phyloP scores from a whole-genome alignment of 257 asterid species.

The Fraxinus anomala region DNA sequence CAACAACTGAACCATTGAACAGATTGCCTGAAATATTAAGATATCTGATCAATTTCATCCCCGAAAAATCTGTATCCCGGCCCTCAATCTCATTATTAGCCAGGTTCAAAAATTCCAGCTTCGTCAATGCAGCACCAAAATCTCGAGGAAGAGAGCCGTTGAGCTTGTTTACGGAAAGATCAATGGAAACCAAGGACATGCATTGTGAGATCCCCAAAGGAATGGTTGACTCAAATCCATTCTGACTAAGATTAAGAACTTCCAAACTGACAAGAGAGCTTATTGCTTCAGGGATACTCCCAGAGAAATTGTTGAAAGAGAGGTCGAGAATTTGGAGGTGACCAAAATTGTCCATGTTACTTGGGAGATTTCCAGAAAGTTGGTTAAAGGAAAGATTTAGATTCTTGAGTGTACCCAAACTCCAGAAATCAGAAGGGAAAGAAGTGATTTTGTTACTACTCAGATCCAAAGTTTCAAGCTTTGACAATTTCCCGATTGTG shows the following conservation, averaged over 20 bases:
- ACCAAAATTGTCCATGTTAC: constrained; percentile 82
- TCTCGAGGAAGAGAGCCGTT: constrained; percentile 59
- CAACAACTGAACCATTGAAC: constrained; percentile 72
- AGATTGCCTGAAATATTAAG: constrained; percentile 76
- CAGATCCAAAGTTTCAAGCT: constrained; percentile 74
- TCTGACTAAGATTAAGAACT: constrained; percentile 59
- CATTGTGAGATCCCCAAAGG: constrained; percentile 68
- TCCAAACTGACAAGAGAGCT: constrained; percentile 61
- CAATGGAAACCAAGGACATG: constrained; percentile 55
- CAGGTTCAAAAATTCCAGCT: constrained; percentile 58
- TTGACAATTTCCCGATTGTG: constrained; percentile 77
- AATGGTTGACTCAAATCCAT: constrained; percentile 53
- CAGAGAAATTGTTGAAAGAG: constrained; percentile 75
- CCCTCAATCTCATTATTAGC: constrained; percentile 65
- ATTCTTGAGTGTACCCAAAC: constrained; percentile 65
- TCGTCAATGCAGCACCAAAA: constrained; percentile 65
- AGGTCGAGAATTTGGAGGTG: constrained; percentile 69
- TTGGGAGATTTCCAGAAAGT: constrained; percentile 55
- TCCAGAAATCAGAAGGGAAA: constrained; percentile 91
- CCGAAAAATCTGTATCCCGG: constrained; percentile 60
- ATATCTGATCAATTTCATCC: constrained; percentile 47
- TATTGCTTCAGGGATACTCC: constrained; percentile 71
- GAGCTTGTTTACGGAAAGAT: constrained; percentile 67
- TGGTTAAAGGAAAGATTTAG: constrained; percentile 75
- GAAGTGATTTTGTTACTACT: constrained; percentile 71